Evolutionary conservation across 495 filamentous ascomycete species (phyloP).

Genomic region (Letharia lupina): DNA sequence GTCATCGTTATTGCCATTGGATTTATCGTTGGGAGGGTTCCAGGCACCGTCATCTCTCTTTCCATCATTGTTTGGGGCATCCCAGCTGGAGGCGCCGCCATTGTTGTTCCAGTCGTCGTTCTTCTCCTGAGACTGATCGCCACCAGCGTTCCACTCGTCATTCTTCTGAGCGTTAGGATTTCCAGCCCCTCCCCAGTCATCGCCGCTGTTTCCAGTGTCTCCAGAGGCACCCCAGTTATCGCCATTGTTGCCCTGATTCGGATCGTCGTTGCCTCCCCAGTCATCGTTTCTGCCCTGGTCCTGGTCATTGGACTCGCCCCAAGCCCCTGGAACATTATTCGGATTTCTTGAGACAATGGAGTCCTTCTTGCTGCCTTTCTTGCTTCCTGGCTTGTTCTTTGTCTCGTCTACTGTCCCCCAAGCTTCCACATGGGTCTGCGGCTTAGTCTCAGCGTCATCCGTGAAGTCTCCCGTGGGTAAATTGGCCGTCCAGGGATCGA

Average conservation of each 20-base stretch:
- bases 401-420: constrained; percentile 5
- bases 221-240: constrained; percentile 5
- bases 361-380: background rate
- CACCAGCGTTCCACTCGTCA: constrained; percentile 7
- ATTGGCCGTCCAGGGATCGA: constrained; percentile 11
- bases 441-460: background rate
- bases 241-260: constrained; percentile 2
- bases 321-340: constrained; percentile 5
- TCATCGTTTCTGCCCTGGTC: background rate
- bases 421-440: background rate
- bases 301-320: background rate
- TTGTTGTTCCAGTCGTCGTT: constrained; percentile 6
- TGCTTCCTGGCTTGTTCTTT: background rate
- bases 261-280: constrained; percentile 3
- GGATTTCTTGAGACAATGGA: background rate
- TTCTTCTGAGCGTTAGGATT: constrained; percentile 5
- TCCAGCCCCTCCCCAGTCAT: constrained; percentile 1
- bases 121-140: background rate
- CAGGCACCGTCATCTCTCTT: constrained; percentile 9
- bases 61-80: constrained; percentile 4
- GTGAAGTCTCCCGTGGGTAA: constrained; percentile 12
- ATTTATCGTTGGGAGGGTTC: constrained; percentile 3
- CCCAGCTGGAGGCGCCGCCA: background rate
- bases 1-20: constrained; percentile 1
- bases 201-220: background rate